phyloP scores from a whole-genome alignment of 2,329 filamentous ascomycete species.

The Cladorrhinum sp. region DNA sequence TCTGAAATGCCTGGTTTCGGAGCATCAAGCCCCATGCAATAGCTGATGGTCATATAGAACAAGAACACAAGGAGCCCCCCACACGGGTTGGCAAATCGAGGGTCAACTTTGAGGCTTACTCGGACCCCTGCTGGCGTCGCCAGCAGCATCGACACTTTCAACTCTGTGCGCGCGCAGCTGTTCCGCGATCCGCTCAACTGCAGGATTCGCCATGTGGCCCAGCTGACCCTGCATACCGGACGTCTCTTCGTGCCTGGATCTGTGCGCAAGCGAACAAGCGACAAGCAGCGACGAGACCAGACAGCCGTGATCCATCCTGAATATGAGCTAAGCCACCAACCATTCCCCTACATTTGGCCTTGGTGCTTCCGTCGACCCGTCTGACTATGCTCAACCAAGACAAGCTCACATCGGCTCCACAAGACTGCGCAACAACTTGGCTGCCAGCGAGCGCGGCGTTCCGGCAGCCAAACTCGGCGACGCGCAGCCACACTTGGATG shows the following conservation, averaged over 20 bases:
- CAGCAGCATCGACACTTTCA: not conserved
- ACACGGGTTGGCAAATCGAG: not conserved
- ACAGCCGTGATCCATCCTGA: not conserved
- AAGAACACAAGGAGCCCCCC: not conserved
- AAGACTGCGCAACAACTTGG: not conserved
- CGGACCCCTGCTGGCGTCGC: not conserved
- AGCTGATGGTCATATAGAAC: not conserved
- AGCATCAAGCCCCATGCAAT: not conserved
- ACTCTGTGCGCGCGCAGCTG: no score
- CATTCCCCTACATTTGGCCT: not conserved
- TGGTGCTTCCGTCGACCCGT: not conserved
- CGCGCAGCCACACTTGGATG: not conserved
- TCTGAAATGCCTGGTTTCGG: not conserved
- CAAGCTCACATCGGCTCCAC: not conserved
- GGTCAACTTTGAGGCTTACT: not conserved
- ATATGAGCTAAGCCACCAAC: not conserved
- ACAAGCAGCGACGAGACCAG: not conserved
- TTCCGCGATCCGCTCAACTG: no score
- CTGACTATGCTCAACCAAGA: constrained; percentile 1
- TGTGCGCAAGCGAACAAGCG: not conserved
- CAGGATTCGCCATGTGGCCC: constrained; percentile 27
- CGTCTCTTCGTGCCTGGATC: constrained; percentile 1
- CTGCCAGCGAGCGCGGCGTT: not conserved
- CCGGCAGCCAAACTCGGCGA: not conserved
- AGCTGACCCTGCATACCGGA: constrained; percentile 20